Evolutionary conservation across 805 yeast species (phyloP), one percentile per base, ranked within the genome.

Genomic region (Teunomyces funiuensis): DNA sequence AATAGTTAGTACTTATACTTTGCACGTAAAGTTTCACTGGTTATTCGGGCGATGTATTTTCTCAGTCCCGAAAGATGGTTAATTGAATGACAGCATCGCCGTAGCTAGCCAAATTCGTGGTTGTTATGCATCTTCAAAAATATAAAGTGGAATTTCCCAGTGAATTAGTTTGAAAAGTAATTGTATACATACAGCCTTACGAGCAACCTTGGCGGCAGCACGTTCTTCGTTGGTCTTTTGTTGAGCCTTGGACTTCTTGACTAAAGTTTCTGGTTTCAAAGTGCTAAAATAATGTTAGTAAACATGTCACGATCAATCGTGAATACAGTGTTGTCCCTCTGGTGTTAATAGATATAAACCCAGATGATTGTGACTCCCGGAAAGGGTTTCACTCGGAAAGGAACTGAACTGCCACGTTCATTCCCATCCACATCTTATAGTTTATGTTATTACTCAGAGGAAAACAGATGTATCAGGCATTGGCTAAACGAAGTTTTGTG

Each of bases 41-140:
- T 15, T 16, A 34, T 23, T 23, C 25, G 37, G 22, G 37, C 31
- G 20, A 14, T 28, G n/a, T 30, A 43, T 44, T 41, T 65, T 68
- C 63, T 81, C 87, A 81, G 79, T 74, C 86, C 88, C 88, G 88
- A 83, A 83, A 83, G 88, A 83, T 83, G 88, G 88, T 83, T 81
- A 80, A 80, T 77, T 58, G 74, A 76, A 73, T 72, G 77, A 80
- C 88, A 79, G 61, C 88, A 82, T 77, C 51, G 88, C 82, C 76
- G 58, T 50, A 60, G 82, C 86, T 81, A 80, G 86, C 76, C 84
- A 59, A 73, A 70, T 66, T 65, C 67, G 61, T 54, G 69, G 66
- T 67, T 61, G 69, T 66, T 69, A 60, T 67, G 43, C 76, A 66
- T 76, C 74, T 73, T 80, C 82, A 78, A 68, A 68, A 43, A 36